These are phyloP conservation scores for Phyllosticta ampelicida DNA, from an alignment of 2,329 filamentous ascomycete genomes.

Conservation along the genomic window DNA sequence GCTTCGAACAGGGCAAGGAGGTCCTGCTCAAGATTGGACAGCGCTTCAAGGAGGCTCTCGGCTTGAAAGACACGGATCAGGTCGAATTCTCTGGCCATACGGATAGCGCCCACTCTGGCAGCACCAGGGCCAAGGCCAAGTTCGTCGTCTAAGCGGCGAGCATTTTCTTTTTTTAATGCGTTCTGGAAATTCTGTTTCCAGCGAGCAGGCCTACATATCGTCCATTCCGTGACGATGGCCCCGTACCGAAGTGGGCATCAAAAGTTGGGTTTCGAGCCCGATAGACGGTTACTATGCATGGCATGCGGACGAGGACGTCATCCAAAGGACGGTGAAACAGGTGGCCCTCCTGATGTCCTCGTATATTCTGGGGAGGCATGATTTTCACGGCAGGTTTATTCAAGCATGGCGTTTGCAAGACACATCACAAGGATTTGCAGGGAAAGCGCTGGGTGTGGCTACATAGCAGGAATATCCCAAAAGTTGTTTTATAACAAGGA, in stretches of 20 bases:
- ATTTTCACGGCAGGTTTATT: conserved; percentile 10
- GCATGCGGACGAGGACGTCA: conserved; percentile 2
- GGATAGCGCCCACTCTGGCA: conserved; percentile 84
- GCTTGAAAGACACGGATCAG: conserved; percentile 61
- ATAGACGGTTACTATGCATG: conserved; percentile 9
- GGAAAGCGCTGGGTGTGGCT: conserved; percentile 5
- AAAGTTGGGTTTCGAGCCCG: conserved; percentile 3
- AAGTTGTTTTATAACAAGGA: neutral
- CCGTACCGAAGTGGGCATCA: neutral
- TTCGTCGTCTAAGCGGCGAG: conserved; percentile 56
- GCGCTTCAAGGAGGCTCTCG: conserved; percentile 86
- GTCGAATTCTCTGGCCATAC: conserved; percentile 97
- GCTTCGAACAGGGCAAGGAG: conserved; percentile 71
- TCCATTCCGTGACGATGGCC: neutral
- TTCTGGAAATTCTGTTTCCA: neutral
- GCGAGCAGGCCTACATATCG: neutral
- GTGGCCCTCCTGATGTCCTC: conserved; percentile 12
- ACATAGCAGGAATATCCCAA: conserved; percentile 4
- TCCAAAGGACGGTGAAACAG: conserved; percentile 12
- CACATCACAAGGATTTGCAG: conserved; percentile 9
- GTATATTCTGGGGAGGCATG: conserved; percentile 5
- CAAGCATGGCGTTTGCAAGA: conserved; percentile 9
- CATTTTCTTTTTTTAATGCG: neutral
- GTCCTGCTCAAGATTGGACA: conserved; percentile 74
- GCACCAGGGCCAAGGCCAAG: conserved; percentile 93